A percentile compares a stretch with the other conserved stretches of the same genome.
phyloP scores from a whole-genome alignment of 2,329 filamentous ascomycete genomes.

The Leptographium galeiforme region DNA sequence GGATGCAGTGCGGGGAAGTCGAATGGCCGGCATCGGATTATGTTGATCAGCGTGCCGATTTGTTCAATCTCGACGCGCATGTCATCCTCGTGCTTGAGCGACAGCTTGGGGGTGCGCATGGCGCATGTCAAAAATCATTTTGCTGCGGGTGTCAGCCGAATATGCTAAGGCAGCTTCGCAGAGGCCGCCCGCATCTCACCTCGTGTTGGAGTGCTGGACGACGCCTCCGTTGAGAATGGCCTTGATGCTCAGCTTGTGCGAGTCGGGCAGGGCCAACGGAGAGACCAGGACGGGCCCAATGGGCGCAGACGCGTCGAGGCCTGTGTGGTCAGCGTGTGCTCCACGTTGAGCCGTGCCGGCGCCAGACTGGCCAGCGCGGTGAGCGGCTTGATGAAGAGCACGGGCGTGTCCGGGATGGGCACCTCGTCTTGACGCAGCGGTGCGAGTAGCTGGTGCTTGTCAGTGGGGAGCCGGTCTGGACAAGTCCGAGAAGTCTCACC shows the following conservation, averaged over 20 bases:
- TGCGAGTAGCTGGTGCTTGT: constrained; percentile 15
- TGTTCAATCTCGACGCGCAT: constrained; percentile 23
- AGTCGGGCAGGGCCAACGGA: constrained; percentile 16
- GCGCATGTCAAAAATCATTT: constrained; percentile 27
- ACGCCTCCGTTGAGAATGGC: constrained; percentile 22
- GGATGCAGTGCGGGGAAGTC: too few relatives aligned
- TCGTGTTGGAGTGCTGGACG: constrained; percentile 22
- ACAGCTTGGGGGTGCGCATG: constrained; percentile 20
- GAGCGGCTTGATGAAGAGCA: constrained; percentile 25
- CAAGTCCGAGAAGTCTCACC: not conserved
- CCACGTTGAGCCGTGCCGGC: constrained; percentile 14
- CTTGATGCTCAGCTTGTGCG: constrained; percentile 17
- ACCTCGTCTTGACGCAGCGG: constrained; percentile 22
- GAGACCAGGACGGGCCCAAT: constrained; percentile 24
- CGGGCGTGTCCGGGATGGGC: constrained; percentile 20
- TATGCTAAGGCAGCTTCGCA: not conserved
- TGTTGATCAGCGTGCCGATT: constrained; percentile 24
- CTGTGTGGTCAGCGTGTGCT: constrained; percentile 3
- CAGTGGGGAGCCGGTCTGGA: not conserved
- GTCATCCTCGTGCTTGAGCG: constrained; percentile 11
- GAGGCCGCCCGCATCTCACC: constrained; percentile 5
- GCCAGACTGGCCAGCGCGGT: constrained; percentile 20
- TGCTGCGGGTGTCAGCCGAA: constrained; percentile 6
- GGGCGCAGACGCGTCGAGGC: constrained; percentile 22
- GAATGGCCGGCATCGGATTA: too few relatives aligned